Base-by-base conservation (phyloP, 2,329 filamentous ascomycete species). In the Colletotrichum sublineola region DNA sequence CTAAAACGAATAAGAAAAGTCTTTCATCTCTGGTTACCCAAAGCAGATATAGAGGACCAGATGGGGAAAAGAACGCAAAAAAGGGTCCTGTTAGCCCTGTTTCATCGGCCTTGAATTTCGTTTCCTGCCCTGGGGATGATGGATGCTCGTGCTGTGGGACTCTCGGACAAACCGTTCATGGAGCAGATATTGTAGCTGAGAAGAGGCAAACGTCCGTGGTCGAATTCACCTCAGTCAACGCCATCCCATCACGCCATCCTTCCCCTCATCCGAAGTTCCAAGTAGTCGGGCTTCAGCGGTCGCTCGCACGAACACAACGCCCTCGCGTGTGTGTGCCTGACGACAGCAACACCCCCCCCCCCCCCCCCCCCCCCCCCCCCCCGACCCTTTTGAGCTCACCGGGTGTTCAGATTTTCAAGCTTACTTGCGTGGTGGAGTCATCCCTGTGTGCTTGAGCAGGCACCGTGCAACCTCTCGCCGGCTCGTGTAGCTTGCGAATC, bases 341-440 rank as follows among this genome's bases (percentile, higher is more conserved):
- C 44, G 46, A 60, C 44, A 38, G 33, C 58, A 31, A 64, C 55
- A 46, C 48, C 44, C 46, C 63, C 63, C 44, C 60, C 63, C 63
- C 44, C 60, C 63, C 63, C 44, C 60, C 63, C 63, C 44, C 48
- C 44, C 46, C 48, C 44, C 46, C 48, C 44, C 46, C 63, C 63
- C 44, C 60, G 61, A 36, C 50, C 36, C 15, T 52, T 24, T 64
- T 40, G 52, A 36, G 38, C 52, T 48, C 50, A 57, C 67, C 61
- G 55, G 61, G 46, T 64, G 66, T 55, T 60, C 66, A 69, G 66
- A 61, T 64, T 64, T 64, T 64, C 67, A 72, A 72, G 69, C 69
- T 72, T 72, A 72, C 69, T 69, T 69, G 69, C 52, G 60, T 65
- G 66, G 66, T 56, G 60, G 66, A 72, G 60, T 46, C 61, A 61